A percentile compares a stretch with the other conserved stretches of the same genome.
Evolutionary conservation across 768 basidiomycete genomes (phyloP).

Genomic region (Rhodotorula sphaerocarpa): DNA sequence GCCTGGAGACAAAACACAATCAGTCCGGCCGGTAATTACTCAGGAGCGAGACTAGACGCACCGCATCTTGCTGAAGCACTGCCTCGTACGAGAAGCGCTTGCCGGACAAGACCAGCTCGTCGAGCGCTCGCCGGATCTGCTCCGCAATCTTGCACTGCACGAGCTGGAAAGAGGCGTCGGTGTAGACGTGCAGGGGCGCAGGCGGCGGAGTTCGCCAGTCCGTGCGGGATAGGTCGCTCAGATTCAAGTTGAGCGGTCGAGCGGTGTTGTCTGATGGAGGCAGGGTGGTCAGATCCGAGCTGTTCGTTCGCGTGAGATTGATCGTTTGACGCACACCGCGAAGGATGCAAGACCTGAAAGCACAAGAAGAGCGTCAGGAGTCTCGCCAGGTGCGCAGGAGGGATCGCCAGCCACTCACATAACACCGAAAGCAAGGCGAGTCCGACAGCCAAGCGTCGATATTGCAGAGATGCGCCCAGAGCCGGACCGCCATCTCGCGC

Average conservation of each 20-base stretch:
- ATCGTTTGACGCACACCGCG: constrained; percentile 13
- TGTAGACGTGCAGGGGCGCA: constrained; percentile 8
- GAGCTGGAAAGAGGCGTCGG: constrained; percentile 31
- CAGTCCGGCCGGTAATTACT: no score
- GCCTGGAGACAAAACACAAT: not conserved
- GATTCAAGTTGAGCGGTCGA: constrained; percentile 25
- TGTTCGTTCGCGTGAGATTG: accelerated
- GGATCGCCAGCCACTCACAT: constrained; percentile 5
- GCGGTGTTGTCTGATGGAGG: constrained; percentile 28
- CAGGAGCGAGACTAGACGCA: not conserved
- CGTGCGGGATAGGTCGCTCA: constrained; percentile 24
- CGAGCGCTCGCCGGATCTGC: constrained; percentile 25
- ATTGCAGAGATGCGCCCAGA: constrained; percentile 23
- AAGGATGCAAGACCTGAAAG: constrained; percentile 28
- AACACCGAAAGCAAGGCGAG: constrained; percentile 22
- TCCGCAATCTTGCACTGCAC: constrained; percentile 23
- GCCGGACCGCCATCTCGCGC: constrained; percentile 22
- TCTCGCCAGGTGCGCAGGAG: not conserved
- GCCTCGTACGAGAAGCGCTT: constrained; percentile 7
- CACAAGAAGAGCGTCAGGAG: no score
- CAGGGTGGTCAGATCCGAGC: not conserved
- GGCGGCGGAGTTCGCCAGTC: not conserved
- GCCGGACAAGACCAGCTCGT: constrained; percentile 19
- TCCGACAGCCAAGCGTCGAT: constrained; percentile 30
- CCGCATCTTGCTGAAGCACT: constrained; percentile 27